phyloP scores from a whole-genome alignment of 371 early-diverging fungal species.

The Dichotomocladium elegans region DNA sequence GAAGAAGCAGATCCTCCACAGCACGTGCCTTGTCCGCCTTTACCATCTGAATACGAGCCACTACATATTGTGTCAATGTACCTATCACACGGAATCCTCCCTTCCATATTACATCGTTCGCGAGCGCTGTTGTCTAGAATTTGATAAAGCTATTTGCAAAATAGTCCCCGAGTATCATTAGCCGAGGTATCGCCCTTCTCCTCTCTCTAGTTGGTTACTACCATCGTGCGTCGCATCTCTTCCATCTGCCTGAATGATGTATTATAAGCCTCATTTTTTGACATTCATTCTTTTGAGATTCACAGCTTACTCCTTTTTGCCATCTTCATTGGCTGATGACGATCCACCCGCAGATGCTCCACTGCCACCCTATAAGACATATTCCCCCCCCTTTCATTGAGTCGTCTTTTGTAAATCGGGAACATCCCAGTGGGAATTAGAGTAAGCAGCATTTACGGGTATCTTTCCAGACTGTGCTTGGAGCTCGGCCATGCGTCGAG shows the following conservation, averaged over 20 bases:
- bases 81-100: neutral
- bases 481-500: constrained; percentile 71
- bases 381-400: too few species aligned
- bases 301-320: constrained; percentile 38
- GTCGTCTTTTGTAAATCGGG: too few species aligned
- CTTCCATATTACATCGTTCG: constrained; percentile 62
- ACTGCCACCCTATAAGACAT: constrained; percentile 4
- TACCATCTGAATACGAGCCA: constrained; percentile 87
- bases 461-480: constrained; percentile 29
- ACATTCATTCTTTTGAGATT: too few species aligned
- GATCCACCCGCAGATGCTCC: constrained; percentile 10
- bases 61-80: constrained; percentile 23
- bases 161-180: neutral
- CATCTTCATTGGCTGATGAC: constrained; percentile 39
- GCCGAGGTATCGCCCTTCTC: too few species aligned
- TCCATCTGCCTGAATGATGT: constrained; percentile 74
- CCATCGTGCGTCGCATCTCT: constrained; percentile 81
- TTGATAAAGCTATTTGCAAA: constrained; percentile 62
- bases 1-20: constrained; percentile 86
- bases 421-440: too few species aligned
- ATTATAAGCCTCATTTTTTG: too few species aligned
- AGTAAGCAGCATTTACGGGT: neutral
- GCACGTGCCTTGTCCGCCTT: constrained; percentile 87
- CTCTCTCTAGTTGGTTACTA: constrained; percentile 19
- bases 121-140: constrained; percentile 83